phyloP scores from a whole-genome alignment of 352 stramenopile species.

The Thalassiosira exigua region DNA sequence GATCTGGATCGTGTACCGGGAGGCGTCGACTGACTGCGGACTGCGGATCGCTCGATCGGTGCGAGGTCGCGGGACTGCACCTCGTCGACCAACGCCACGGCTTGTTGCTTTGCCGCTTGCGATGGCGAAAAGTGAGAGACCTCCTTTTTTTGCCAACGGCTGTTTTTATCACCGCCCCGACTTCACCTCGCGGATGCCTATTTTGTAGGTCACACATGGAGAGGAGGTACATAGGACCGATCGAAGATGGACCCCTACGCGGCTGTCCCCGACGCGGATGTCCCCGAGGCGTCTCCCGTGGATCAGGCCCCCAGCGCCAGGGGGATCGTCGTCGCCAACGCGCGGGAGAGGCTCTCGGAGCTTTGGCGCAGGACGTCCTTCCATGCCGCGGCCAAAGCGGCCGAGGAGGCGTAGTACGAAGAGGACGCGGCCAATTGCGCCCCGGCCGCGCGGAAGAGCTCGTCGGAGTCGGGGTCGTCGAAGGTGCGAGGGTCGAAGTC shows the following conservation, averaged over 20 bases:
- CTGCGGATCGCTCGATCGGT: too few species aligned
- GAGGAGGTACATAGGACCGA: not conserved
- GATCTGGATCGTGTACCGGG: too few species aligned
- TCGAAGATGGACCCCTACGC: conserved; percentile 29
- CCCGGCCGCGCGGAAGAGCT: too few species aligned
- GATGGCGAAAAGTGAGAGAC: too few species aligned
- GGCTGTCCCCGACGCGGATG: conserved; percentile 25
- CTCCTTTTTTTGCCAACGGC: not conserved
- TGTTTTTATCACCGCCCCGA: conserved; percentile 3
- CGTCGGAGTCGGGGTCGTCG: too few species aligned
- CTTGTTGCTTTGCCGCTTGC: too few species aligned
- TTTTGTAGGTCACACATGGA: not conserved
- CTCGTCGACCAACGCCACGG: too few species aligned
- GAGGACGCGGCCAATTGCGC: too few species aligned
- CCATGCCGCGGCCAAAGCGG: conserved; percentile 2
- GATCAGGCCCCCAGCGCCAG: conserved; percentile 36
- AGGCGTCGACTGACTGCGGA: too few species aligned
- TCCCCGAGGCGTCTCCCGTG: conserved; percentile 17
- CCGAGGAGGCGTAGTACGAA: too few species aligned
- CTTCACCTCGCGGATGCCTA: conserved; percentile 1
- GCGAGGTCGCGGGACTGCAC: too few species aligned
- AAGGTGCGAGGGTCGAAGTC: too few species aligned
- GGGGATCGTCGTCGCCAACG: conserved; percentile 35
- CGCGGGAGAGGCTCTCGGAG: conserved; percentile 8
- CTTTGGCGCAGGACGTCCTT: conserved; percentile 3